These are phyloP conservation scores for Microsporum ferrugineum DNA, from an alignment of 2,329 filamentous ascomycete genomes.

Conservation along the genomic window DNA sequence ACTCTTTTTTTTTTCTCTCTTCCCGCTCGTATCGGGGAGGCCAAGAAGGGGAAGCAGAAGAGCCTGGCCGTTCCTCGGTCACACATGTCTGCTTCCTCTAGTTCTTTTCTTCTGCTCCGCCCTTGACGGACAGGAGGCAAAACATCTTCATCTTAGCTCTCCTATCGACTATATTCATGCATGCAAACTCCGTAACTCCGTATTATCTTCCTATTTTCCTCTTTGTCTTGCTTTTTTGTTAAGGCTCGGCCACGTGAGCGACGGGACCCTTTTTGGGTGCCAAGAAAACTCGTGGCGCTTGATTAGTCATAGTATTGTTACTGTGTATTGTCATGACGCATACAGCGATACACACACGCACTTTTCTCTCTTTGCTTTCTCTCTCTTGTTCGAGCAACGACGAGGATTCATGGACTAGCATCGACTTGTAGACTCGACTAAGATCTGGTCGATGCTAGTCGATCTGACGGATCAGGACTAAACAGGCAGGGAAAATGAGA, in stretches of 20 bases:
- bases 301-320: background rate
- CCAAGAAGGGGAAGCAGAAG: background rate
- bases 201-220: background rate
- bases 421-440: too few species aligned
- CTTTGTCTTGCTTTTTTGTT: background rate
- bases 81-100: background rate
- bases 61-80: background rate
- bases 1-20: background rate
- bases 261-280: background rate
- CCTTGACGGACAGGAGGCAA: too few species aligned
- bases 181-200: background rate
- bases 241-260: constrained; percentile 2
- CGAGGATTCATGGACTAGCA: too few species aligned
- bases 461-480: background rate
- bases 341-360: too few species aligned
- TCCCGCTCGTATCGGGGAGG: background rate
- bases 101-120: constrained; percentile 1
- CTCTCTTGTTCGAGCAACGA: background rate
- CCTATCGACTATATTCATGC: background rate
- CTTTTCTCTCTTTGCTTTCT: too few species aligned
- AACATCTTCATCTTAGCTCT: background rate
- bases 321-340: background rate
- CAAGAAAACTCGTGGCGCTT: constrained; percentile 1
- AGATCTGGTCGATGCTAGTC: background rate
- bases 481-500: background rate